These are phyloP conservation scores for Sporothrix humicola DNA, from an alignment of 2,329 filamentous ascomycete species.

Conservation along the genomic window DNA sequence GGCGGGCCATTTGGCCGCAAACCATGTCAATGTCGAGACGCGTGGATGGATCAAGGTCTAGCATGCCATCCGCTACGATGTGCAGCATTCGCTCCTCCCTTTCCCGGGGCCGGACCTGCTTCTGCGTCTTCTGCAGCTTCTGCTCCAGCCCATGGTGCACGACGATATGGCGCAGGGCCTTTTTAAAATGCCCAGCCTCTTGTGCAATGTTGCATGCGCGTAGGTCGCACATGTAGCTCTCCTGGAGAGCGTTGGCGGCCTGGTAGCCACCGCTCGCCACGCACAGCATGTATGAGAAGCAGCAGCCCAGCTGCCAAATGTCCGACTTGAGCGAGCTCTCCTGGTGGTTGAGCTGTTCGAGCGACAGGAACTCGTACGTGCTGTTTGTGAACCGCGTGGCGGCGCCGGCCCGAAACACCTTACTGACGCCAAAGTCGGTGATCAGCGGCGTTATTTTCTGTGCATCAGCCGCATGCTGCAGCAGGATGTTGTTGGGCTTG, in stretches of 20 bases:
- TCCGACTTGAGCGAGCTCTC: conserved; percentile 1
- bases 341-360: not conserved
- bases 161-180: not conserved
- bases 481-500: not conserved
- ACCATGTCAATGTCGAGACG: not conserved
- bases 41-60: not conserved
- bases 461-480: not conserved
- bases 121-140: no score
- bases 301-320: conserved; percentile 1
- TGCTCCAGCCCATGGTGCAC: not conserved
- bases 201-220: not conserved
- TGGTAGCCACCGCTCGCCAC: not conserved
- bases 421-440: not conserved
- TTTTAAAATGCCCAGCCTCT: not conserved
- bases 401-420: not conserved
- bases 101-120: no score
- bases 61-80: not conserved
- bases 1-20: not conserved
- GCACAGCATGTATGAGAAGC: not conserved
- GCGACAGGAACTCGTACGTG: not conserved
- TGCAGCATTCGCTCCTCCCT: not conserved
- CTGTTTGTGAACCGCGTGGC: not conserved
- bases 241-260: not conserved
- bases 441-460: not conserved
- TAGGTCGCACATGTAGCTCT: not conserved